Conservation (phyloP, 345 rosid genomes). For the Salix udensis region DNA sequence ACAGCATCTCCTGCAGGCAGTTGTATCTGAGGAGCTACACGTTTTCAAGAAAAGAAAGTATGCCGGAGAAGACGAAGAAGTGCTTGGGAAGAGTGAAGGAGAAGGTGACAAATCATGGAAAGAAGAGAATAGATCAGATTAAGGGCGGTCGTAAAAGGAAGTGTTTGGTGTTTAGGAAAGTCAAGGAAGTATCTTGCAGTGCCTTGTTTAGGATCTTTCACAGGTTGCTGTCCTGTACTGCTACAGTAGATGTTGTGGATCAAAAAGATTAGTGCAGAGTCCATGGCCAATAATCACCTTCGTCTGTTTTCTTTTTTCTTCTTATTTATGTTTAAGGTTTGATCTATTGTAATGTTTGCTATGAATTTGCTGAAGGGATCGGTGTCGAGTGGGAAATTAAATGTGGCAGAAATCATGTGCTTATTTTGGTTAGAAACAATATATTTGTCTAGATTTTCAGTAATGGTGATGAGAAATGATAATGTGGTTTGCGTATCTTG, state of each 20-base stretch:
- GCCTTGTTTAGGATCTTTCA: slow-evolving; percentile 47
- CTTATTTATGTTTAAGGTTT: neutral
- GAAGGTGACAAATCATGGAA: slow-evolving; percentile 14
- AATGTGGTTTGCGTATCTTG: neutral
- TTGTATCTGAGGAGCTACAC: slow-evolving; percentile 28
- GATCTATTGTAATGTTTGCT: neutral
- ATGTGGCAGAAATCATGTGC: neutral
- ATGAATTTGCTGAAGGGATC: neutral
- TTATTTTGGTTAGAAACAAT: neutral
- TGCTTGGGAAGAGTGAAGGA: slow-evolving; percentile 24
- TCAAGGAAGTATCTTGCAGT: slow-evolving; percentile 46
- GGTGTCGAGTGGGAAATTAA: neutral
- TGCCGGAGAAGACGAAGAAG: slow-evolving; percentile 25
- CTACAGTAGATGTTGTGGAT: slow-evolving; percentile 51
- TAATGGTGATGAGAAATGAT: neutral
- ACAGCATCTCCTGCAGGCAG: slow-evolving; percentile 24
- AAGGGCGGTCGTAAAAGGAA: slow-evolving; percentile 24
- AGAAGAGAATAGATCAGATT: slow-evolving; percentile 6
- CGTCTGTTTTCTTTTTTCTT: neutral
- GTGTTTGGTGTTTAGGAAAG: slow-evolving; percentile 47
- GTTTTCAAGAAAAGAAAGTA: slow-evolving; percentile 22
- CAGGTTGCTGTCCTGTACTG: slow-evolving; percentile 50
- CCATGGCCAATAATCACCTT: neutral
- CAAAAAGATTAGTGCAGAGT: slow-evolving; percentile 2
- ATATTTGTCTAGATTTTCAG: neutral